Percentiles rank a stretch among this genome's conserved stretches.
Evolutionary conservation across 1,139 yeast species (phyloP).

Genomic region (Geotrichum bryndzae): DNA sequence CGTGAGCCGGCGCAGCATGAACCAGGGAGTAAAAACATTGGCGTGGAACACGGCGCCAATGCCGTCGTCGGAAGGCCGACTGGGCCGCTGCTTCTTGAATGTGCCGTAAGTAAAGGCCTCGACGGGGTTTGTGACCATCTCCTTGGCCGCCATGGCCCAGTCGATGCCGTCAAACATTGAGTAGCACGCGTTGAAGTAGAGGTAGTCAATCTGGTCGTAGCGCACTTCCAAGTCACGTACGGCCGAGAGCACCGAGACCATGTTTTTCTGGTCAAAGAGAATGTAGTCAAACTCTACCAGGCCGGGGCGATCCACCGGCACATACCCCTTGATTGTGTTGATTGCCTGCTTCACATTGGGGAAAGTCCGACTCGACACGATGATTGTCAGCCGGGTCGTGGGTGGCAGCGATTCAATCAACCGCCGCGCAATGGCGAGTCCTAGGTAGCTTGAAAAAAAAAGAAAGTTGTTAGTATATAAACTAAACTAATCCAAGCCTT

Average conservation of each 20-base stretch:
- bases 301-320: slow-evolving; percentile 37
- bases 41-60: slow-evolving; percentile 90
- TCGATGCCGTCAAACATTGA: slow-evolving; percentile 82
- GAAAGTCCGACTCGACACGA: slow-evolving; percentile 83
- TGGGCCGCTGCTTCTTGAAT: slow-evolving; percentile 73
- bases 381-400: slow-evolving; percentile 57
- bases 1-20: slow-evolving; percentile 37
- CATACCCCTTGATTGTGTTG: slow-evolving; percentile 48
- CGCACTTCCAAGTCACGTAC: slow-evolving; percentile 60
- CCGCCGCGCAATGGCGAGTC: slow-evolving; percentile 77
- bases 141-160: slow-evolving; percentile 69
- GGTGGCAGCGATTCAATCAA: slow-evolving; percentile 55
- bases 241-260: slow-evolving; percentile 78
- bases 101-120: slow-evolving; percentile 70
- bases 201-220: slow-evolving; percentile 62
- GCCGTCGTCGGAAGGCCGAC: slow-evolving; percentile 64
- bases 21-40: slow-evolving; percentile 92
- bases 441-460: slow-evolving; percentile 53
- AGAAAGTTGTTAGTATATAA: neutral
- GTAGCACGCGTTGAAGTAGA: slow-evolving; percentile 85
- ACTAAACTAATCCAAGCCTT: too few relatives aligned
- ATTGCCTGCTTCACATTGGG: slow-evolving; percentile 81
- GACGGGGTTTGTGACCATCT: slow-evolving; percentile 56
- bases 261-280: slow-evolving; percentile 79
- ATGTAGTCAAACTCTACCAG: slow-evolving; percentile 78